Percentiles rank a stretch among this genome's conserved stretches.
Conservation (phyloP, 2,329 filamentous ascomycete genomes). For the Ophiosphaerella narmari region DNA sequence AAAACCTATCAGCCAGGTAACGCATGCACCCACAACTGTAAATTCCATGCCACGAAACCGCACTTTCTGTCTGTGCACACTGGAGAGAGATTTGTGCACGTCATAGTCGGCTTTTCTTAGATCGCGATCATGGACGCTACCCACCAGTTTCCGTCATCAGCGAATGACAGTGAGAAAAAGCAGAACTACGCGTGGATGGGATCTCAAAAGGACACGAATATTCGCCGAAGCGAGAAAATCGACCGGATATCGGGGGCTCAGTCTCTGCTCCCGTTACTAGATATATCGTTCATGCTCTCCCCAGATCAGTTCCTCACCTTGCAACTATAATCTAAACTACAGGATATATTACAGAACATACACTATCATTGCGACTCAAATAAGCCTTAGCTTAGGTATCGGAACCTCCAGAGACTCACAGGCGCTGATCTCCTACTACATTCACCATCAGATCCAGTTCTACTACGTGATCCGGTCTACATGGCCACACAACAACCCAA, state of each 20-base stretch:
- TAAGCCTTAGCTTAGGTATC: neutral
- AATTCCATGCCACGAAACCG: conserved; percentile 18
- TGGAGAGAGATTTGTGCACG: conserved; percentile 21
- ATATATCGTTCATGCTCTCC: conserved; percentile 23
- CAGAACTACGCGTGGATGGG: conserved; percentile 7
- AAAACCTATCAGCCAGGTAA: conserved; percentile 9
- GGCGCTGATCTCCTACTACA: neutral
- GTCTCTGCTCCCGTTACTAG: conserved; percentile 9
- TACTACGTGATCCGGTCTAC: conserved; percentile 4
- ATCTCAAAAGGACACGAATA: conserved; percentile 4
- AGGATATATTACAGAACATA: conserved; percentile 3
- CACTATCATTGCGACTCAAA: conserved; percentile 3
- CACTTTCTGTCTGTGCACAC: conserved; percentile 5
- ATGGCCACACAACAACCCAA: conserved; percentile 26
- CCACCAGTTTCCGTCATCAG: conserved; percentile 32
- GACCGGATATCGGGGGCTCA: conserved; percentile 17
- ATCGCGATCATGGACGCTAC: conserved; percentile 18
- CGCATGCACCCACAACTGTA: conserved; percentile 26
- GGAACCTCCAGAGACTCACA: neutral
- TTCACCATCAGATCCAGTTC: conserved; percentile 4
- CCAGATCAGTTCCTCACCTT: neutral
- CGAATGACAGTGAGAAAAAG: conserved; percentile 22
- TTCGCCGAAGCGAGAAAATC: conserved; percentile 18
- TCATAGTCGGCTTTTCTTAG: conserved; percentile 29
- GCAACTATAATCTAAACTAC: neutral